Conservation (phyloP, 345 rosid genomes). For the rapeseed (Brassica napus) region DNA sequence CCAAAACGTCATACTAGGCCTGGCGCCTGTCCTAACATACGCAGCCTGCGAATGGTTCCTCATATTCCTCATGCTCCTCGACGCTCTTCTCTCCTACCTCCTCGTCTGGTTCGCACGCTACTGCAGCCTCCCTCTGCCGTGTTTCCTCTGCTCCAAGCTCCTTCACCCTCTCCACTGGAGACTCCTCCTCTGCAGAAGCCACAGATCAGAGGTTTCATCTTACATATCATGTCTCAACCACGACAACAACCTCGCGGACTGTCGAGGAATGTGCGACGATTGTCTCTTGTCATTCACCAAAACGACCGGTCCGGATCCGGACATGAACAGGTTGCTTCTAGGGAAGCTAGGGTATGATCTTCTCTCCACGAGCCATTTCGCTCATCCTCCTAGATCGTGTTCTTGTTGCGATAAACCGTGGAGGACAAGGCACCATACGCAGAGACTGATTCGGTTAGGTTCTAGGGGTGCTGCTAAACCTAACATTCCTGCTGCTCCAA, state of each 20-base stretch:
- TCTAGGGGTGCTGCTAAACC: slow-evolving; percentile 35
- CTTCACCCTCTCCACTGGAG: slow-evolving; percentile 60
- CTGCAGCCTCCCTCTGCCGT: slow-evolving; percentile 61
- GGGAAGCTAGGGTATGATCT: slow-evolving; percentile 53
- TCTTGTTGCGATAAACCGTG: slow-evolving; percentile 65
- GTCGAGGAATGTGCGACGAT: slow-evolving; percentile 58
- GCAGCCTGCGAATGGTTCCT: slow-evolving; percentile 75
- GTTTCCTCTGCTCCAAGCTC: slow-evolving; percentile 73
- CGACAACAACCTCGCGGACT: slow-evolving; percentile 57
- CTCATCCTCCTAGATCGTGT: slow-evolving; percentile 42
- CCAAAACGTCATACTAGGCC: background rate
- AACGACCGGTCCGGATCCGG: slow-evolving; percentile 51
- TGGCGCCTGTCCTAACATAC: slow-evolving; percentile 38
- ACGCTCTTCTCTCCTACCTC: slow-evolving; percentile 61
- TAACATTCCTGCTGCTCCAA: slow-evolving; percentile 42
- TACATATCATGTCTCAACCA: slow-evolving; percentile 62
- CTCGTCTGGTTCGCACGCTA: slow-evolving; percentile 58
- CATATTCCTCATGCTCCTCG: slow-evolving; percentile 58
- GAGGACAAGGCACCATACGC: slow-evolving; percentile 46
- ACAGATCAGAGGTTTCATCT: slow-evolving; percentile 64
- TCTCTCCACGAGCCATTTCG: slow-evolving; percentile 40
- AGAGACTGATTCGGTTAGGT: slow-evolving; percentile 42
- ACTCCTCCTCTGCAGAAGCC: slow-evolving; percentile 59
- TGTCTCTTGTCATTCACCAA: slow-evolving; percentile 65
- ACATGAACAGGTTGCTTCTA: slow-evolving; percentile 47